A percentile compares a stretch with the other conserved stretches of the same genome.
phyloP scores from a whole-genome alignment of 495 filamentous ascomycete species.

The Podospora comata region DNA sequence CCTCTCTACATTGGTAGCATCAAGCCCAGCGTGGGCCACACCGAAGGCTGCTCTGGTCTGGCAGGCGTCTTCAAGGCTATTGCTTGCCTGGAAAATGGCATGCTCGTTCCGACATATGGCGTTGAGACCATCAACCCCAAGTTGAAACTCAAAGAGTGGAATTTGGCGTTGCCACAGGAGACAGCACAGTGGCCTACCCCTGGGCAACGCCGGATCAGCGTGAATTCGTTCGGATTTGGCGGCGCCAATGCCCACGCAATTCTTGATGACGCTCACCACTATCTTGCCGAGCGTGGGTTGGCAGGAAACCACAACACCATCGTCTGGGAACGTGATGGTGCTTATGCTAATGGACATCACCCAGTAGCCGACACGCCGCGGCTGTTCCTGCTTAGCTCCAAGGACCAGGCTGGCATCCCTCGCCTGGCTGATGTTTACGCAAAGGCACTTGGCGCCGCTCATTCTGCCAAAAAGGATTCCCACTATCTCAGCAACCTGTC shows the following conservation, averaged over 20 bases:
- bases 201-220: conserved; percentile 16
- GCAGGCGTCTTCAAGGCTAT: conserved; percentile 53
- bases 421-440: background rate
- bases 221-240: conserved; percentile 47
- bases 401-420: conserved; percentile 1
- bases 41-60: conserved; percentile 52
- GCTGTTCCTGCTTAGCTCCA: conserved; percentile 1
- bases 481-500: conserved; percentile 24
- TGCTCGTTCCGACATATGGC: conserved; percentile 38
- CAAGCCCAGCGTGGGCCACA: conserved; percentile 57
- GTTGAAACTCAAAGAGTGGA: conserved; percentile 41
- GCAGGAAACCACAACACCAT: conserved; percentile 10
- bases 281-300: conserved; percentile 16
- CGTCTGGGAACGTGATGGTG: background rate
- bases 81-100: conserved; percentile 51
- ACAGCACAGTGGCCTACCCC: conserved; percentile 11
- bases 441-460: background rate
- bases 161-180: conserved; percentile 31
- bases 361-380: too few relatives aligned
- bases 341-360: too few relatives aligned
- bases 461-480: conserved; percentile 8
- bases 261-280: conserved; percentile 34
- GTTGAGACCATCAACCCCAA: conserved; percentile 44
- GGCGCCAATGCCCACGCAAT: conserved; percentile 44
- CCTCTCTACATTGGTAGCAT: conserved; percentile 23